Base-by-base conservation (phyloP, 2,329 filamentous ascomycete genomes). In the Metarhizium album region DNA sequence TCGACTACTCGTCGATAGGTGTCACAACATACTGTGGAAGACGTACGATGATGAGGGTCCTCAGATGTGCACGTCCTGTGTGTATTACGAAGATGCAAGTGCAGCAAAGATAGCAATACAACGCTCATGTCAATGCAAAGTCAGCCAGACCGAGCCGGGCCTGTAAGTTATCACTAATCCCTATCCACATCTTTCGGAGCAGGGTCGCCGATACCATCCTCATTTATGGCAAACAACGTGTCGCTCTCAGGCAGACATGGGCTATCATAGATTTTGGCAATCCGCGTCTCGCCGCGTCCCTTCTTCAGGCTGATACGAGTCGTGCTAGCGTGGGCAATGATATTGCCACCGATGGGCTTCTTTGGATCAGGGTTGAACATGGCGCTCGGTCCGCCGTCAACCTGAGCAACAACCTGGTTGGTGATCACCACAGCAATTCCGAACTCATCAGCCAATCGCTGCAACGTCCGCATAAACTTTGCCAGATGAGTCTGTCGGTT, bases 301-400 rank as follows among this genome's bases (percentile, higher is more conserved):
- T 98, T 98, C 74, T 95, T 96, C 64, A 98, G 68, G 62, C 90
- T 96, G 60, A 98, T 78, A 62, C 93, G 79, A 2, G 93, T 98
- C 1, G 93, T 98, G 63, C 89, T 95, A 48, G 93, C 90, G 67
- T 98, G 93, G 2, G 94, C 93, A 65, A 98, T 97, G 58, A 98
- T 98, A 68, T 98, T 97, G 57, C 93, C 93, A 59, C 93, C 93
- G 65, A 98, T 96, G 0, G 93, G 93, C 69, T 98, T 98, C 79
- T 98, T 98, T 7, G 93, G 93, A 63, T 98, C 94, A 0, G 94
- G 93, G 60, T 98, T 98, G 75, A 95, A 98, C 93, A 98, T 98
- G 54, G 91, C 84, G 63, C 86, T 91, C 29, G 91, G 90, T 3
- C 93, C 93, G 55, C 93, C 93, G 64, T 98, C 93, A 8, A 98